A percentile compares a stretch with the other conserved stretches of the same genome.
Conservation (phyloP, 2,329 filamentous ascomycete genomes). For the Fusarium anthophilum region DNA sequence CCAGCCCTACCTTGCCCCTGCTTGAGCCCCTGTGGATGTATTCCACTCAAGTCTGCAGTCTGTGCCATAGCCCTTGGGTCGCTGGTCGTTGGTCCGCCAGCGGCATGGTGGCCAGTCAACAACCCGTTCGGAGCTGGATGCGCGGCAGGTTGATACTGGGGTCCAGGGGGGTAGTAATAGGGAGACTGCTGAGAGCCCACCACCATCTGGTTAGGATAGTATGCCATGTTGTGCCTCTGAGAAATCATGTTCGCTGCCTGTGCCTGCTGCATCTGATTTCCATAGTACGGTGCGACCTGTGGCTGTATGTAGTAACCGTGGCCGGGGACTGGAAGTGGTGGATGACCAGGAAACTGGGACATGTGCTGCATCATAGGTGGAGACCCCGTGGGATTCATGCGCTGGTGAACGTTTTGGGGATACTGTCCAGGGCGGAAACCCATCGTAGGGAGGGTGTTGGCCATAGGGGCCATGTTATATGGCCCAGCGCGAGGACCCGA, state of each 20-base stretch:
- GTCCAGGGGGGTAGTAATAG: constrained; percentile 57
- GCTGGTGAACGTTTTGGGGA: constrained; percentile 47
- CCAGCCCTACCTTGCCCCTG: constrained; percentile 38
- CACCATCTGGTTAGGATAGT: constrained; percentile 56
- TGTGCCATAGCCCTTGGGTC: constrained; percentile 41
- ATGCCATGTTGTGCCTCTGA: constrained; percentile 53
- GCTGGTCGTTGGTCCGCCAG: constrained; percentile 32
- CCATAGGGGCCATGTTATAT: constrained; percentile 60
- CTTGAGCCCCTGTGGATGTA: constrained; percentile 16
- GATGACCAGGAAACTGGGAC: constrained; percentile 52
- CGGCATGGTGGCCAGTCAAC: constrained; percentile 49
- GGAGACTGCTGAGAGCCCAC: constrained; percentile 53
- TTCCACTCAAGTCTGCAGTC: constrained; percentile 12
- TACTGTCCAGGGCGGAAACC: constrained; percentile 53
- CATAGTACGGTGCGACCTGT: constrained; percentile 57
- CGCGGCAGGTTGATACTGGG: constrained; percentile 50
- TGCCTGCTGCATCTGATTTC: constrained; percentile 51
- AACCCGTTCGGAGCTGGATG: constrained; percentile 46
- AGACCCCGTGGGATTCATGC: constrained; percentile 48
- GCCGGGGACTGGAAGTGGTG: constrained; percentile 49
- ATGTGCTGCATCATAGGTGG: constrained; percentile 53
- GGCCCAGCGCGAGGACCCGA: constrained; percentile 41
- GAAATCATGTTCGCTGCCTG: constrained; percentile 49
- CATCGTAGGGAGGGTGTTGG: constrained; percentile 54
- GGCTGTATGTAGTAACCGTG: constrained; percentile 60